A percentile compares a stretch with the other conserved stretches of the same genome.
Conservation (phyloP, 805 yeast genomes). For the Barnettozyma sucrosica region DNA sequence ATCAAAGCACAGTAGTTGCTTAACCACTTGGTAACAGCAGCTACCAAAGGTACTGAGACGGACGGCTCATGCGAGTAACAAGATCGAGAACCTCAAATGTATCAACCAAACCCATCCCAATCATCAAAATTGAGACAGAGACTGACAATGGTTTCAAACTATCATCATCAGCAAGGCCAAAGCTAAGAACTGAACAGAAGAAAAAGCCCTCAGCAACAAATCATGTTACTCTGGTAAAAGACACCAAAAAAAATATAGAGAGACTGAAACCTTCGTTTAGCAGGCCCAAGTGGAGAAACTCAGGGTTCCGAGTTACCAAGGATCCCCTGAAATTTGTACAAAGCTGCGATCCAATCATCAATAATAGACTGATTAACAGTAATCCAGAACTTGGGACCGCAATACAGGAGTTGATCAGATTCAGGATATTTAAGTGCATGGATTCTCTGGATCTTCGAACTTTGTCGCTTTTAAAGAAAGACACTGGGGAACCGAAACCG, state of each 20-base stretch:
- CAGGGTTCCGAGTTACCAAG: not conserved
- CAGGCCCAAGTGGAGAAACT: not conserved
- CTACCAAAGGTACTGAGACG: too few species aligned
- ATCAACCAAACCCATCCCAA: not conserved
- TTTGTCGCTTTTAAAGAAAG: conserved; percentile 11
- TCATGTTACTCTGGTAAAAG: not conserved
- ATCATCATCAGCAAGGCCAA: not conserved
- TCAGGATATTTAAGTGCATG: conserved; percentile 15
- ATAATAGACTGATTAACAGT: conserved; percentile 4
- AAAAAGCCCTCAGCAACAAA: not conserved
- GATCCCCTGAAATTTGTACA: not conserved
- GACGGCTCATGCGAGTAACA: not conserved
- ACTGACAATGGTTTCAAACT: not conserved
- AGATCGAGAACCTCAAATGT: not conserved
- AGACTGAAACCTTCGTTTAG: not conserved
- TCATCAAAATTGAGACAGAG: not conserved
- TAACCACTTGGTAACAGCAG: not conserved
- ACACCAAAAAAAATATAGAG: not conserved
- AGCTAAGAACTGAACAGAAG: not conserved
- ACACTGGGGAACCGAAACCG: conserved; percentile 11
- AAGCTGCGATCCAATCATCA: conserved; percentile 10
- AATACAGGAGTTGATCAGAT: conserved; percentile 12
- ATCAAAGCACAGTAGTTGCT: too few species aligned
- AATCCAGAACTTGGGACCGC: conserved; percentile 10
- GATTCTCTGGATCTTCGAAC: conserved; percentile 11